Evolutionary conservation across 345 rosid species (phyloP), one percentile per base, ranked within the genome.

Genomic region (Populus alba): DNA sequence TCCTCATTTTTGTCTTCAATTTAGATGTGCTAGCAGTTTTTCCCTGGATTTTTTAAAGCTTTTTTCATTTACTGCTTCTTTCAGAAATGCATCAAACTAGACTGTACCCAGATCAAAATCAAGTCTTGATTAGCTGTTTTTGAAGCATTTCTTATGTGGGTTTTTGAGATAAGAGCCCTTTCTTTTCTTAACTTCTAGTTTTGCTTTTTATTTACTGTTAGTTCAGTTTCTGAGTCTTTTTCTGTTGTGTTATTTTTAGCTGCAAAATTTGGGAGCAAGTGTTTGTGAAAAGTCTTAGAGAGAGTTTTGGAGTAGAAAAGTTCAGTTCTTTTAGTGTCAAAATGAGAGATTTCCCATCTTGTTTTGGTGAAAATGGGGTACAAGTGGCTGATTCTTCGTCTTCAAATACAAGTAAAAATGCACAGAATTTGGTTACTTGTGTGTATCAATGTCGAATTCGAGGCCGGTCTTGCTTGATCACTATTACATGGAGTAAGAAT

Each of bases 281-380:
- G 88, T 78, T 82, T 78, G 85, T 72, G 68, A n/a, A 81, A 86
- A 86, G 73, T 77, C 79, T 11, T 5, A 72, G 66, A 77, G 84
- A 81, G 76, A 47, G 79, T 49, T 72, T 73, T 65, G 59, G 43
- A 31, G 72, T n/a, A 49, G 76, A 66, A 72, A 72, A 77, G 70
- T 83, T 80, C 37, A 41, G 68, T 71, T 72, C 31, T 68, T 33
- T 33, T 68, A 74, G 63, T 41, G 55, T 13, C 51, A 87, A 85
- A 76, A 95, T 95, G 98, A 95, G 90, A 68, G 99, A 93, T 88
- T 95, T 95, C 61, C 96, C 99, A 11, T 93, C 98, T 87, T 93
- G 99, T 82, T 95, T 94, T 53, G 92, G 99, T 67, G 97, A 95
- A 82, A 95, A 87, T 86, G 97, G 98, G 41, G 95, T 93, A 4